Conservation (phyloP, 2,329 filamentous ascomycete species). For the Phymatotrichopsis omnivora region DNA sequence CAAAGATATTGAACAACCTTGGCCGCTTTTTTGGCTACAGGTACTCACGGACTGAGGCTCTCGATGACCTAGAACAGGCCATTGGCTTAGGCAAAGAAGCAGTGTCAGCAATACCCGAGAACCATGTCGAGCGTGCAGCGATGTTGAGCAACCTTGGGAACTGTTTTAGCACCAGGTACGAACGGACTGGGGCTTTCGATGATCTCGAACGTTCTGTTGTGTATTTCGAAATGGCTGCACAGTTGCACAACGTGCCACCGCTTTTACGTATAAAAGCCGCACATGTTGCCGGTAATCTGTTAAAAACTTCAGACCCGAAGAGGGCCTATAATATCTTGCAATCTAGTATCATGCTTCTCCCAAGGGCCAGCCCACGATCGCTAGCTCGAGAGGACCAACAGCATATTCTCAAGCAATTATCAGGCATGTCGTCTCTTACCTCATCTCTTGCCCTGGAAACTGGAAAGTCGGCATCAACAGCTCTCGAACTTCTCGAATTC, state of each 20-base stretch:
- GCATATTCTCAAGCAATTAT: conserved; percentile 3
- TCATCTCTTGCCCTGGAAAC: conserved; percentile 4
- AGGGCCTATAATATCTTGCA: background rate
- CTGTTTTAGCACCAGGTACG: background rate
- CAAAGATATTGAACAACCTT: background rate
- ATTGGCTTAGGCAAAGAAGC: conserved; percentile 5
- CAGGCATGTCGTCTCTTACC: conserved; percentile 2
- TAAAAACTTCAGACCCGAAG: background rate
- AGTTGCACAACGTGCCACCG: background rate
- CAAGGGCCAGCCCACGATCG: conserved; percentile 7
- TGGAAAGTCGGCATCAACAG: conserved; percentile 1
- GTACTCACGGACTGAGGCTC: background rate
- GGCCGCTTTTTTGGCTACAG: background rate
- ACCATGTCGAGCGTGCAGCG: background rate
- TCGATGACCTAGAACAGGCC: conserved; percentile 16
- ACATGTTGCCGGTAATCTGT: background rate
- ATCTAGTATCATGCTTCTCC: conserved; percentile 1
- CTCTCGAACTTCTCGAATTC: conserved; percentile 11
- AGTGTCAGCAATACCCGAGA: background rate
- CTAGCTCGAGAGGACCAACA: conserved; percentile 14
- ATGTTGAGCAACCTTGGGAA: background rate
- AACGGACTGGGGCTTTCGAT: conserved; percentile 1
- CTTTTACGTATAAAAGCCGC: background rate
- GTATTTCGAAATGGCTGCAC: background rate
- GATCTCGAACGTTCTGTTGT: conserved; percentile 14